These are phyloP conservation scores for Cutaneotrichosporon spelunceum DNA, from an alignment of 1,284 basidiomycete species.

Conservation along the genomic window DNA sequence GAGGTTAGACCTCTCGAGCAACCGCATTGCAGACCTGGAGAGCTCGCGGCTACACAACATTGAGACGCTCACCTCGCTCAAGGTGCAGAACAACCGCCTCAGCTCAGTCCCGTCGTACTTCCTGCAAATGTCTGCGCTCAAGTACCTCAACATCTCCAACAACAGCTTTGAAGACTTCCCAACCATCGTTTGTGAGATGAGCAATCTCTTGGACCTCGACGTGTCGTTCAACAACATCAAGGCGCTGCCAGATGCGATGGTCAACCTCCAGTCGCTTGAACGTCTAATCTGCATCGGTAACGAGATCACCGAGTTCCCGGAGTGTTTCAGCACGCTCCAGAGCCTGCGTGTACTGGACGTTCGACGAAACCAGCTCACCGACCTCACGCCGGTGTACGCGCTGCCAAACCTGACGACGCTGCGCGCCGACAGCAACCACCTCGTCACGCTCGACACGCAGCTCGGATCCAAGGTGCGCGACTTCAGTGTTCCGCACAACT, in stretches of 20 bases:
- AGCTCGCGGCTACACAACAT: conserved; percentile 80
- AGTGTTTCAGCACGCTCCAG: conserved; percentile 62
- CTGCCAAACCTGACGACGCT: conserved; percentile 68
- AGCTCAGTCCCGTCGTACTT: conserved; percentile 84
- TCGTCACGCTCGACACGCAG: conserved; percentile 73
- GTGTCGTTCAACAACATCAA: conserved; percentile 91
- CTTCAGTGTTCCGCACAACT: conserved; percentile 54
- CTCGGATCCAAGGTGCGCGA: conserved; percentile 62
- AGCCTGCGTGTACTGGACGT: conserved; percentile 74
- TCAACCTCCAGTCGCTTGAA: conserved; percentile 66
- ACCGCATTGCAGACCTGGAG: conserved; percentile 85
- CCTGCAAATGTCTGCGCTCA: conserved; percentile 66
- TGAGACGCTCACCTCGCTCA: conserved; percentile 67
- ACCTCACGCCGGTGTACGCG: conserved; percentile 66
- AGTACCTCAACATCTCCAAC: conserved; percentile 90
- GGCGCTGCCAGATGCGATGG: conserved; percentile 76
- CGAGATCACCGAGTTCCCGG: conserved; percentile 72
- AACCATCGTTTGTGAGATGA: conserved; percentile 69
- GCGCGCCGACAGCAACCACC: conserved; percentile 73
- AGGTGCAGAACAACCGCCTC: conserved; percentile 89
- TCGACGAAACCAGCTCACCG: conserved; percentile 73
- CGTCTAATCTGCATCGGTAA: conserved; percentile 86
- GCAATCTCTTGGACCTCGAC: conserved; percentile 77
- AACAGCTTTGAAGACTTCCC: conserved; percentile 90
- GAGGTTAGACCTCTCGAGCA: conserved; percentile 86